These are phyloP conservation scores for Malus fusca DNA, from an alignment of 306 rosid species.

Conservation along the genomic window DNA sequence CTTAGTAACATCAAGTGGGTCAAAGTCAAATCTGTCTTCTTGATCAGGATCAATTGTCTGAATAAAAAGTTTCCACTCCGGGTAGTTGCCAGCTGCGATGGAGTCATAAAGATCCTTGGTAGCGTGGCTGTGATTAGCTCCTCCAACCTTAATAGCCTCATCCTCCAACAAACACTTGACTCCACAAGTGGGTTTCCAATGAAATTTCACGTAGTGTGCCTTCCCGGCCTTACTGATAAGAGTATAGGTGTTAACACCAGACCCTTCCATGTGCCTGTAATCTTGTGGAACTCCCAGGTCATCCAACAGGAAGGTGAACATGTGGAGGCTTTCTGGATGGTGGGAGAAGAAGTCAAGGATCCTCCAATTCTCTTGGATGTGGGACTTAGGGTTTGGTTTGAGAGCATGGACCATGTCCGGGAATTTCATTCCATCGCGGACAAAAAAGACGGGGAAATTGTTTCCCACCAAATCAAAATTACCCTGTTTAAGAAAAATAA, in stretches of 20 bases:
- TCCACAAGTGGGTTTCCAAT: conserved; percentile 84
- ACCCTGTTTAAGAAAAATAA: too few species aligned
- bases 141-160: conserved; percentile 79
- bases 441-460: too few species aligned
- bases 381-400: too few species aligned
- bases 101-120: conserved; percentile 89
- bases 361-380: too few species aligned
- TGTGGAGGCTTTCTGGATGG: conserved; percentile 88
- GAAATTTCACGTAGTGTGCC: conserved; percentile 70
- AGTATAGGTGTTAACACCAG: conserved; percentile 77
- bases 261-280: conserved; percentile 95
- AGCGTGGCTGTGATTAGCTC: conserved; percentile 94
- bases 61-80: conserved; percentile 90
- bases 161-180: conserved; percentile 76
- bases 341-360: too few species aligned
- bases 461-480: too few species aligned
- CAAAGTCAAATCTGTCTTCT: conserved; percentile 82
- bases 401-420: too few species aligned
- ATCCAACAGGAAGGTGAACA: conserved; percentile 73
- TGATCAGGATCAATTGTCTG: conserved; percentile 90
- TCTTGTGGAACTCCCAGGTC: conserved; percentile 85
- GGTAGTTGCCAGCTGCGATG: conserved; percentile 89
- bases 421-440: too few species aligned
- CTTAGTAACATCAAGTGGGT: conserved; percentile 92
- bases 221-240: conserved; percentile 78